phyloP scores from a whole-genome alignment of 2,329 filamentous ascomycete genomes.

The Dactylellina drechsleri region DNA sequence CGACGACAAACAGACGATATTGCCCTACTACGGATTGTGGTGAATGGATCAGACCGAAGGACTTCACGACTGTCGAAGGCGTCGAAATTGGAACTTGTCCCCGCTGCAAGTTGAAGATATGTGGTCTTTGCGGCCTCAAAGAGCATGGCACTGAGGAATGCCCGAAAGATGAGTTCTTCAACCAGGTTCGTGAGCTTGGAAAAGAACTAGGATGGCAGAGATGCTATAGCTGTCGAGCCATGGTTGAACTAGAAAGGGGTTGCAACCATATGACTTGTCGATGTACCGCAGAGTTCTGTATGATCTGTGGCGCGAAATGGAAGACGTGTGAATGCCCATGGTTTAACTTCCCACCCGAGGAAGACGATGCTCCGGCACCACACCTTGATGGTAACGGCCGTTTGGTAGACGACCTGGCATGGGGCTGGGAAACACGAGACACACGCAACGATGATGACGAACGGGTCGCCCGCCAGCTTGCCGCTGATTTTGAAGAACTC shows the following conservation, averaged over 20 bases:
- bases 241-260: constrained; percentile 57
- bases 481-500: constrained; percentile 48
- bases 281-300: constrained; percentile 51
- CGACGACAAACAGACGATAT: constrained; percentile 78
- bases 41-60: constrained; percentile 79
- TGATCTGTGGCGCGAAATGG: constrained; percentile 51
- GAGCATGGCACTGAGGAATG: constrained; percentile 77
- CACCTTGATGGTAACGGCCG: constrained; percentile 25
- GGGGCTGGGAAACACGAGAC: constrained; percentile 43
- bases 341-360: constrained; percentile 53
- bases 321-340: constrained; percentile 52
- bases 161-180: constrained; percentile 75
- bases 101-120: constrained; percentile 78
- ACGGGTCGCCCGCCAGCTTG: constrained; percentile 43
- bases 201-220: constrained; percentile 58
- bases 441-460: constrained; percentile 37
- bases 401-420: constrained; percentile 45
- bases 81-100: constrained; percentile 70
- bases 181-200: constrained; percentile 63
- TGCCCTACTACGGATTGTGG: constrained; percentile 79
- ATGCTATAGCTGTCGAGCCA: constrained; percentile 57
- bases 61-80: constrained; percentile 64
- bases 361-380: constrained; percentile 47
- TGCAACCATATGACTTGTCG: constrained; percentile 59
- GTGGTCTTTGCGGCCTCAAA: constrained; percentile 76